Percentiles rank a stretch among this genome's conserved stretches.
Conservation (phyloP, 768 basidiomycete species). For the Leccinum imitatum region DNA sequence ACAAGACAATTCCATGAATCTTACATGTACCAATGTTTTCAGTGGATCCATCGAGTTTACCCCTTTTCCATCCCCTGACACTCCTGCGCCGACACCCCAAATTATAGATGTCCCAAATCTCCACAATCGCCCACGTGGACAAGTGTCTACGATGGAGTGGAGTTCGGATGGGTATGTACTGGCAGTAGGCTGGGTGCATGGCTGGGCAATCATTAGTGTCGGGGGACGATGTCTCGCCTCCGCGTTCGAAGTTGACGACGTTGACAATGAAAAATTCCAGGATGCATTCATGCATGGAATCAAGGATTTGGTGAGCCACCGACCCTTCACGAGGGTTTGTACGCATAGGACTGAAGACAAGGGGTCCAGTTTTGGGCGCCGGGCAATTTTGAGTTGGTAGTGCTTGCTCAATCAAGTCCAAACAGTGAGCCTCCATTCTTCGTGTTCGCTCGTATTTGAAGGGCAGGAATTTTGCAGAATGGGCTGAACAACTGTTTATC, state of each 20-base stretch:
- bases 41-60: slow-evolving; percentile 70
- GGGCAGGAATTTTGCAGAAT: slow-evolving; percentile 36
- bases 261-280: slow-evolving; percentile 62
- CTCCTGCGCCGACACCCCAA: slow-evolving; percentile 58
- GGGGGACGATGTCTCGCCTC: slow-evolving; percentile 85
- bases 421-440: slow-evolving; percentile 42
- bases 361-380: slow-evolving; percentile 82
- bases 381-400: slow-evolving; percentile 86
- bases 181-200: slow-evolving; percentile 86
- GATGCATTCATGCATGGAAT: slow-evolving; percentile 88
- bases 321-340: background rate
- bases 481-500: slow-evolving; percentile 73
- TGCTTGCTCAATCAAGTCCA: slow-evolving; percentile 57
- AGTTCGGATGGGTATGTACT: slow-evolving; percentile 94
- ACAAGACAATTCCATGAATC: background rate
- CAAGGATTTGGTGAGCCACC: slow-evolving; percentile 56
- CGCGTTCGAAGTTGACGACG: slow-evolving; percentile 68
- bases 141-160: slow-evolving; percentile 78
- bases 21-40: background rate
- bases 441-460: background rate
- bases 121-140: slow-evolving; percentile 56
- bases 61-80: slow-evolving; percentile 64
- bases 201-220: slow-evolving; percentile 90
- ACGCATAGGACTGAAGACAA: slow-evolving; percentile 3
- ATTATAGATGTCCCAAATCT: slow-evolving; percentile 61